Evolutionary conservation across 208 protist genomes (phyloP).

Genomic region (Acanthamoeba divionensis): DNA sequence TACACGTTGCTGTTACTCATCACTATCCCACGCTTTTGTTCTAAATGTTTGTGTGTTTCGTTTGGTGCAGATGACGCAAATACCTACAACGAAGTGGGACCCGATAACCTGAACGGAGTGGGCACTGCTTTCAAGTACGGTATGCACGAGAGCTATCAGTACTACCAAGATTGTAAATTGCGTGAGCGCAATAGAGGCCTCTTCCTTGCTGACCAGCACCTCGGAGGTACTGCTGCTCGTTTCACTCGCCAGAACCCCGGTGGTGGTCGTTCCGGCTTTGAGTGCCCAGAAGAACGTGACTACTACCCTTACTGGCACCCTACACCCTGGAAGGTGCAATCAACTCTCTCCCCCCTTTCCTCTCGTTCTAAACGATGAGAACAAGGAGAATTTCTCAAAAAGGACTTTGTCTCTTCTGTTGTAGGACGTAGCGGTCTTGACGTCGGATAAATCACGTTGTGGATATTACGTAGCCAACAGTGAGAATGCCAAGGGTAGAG

Average conservation of each 20-base stretch:
- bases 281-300: conserved; percentile 87
- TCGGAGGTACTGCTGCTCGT: conserved; percentile 39
- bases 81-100: conserved; percentile 49
- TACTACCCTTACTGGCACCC: conserved; percentile 89
- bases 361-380: no score
- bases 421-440: conserved; percentile 84
- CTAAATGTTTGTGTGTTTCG: no score
- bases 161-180: conserved; percentile 76
- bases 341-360: no score
- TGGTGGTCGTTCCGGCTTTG: conserved; percentile 74
- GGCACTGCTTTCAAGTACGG: conserved; percentile 63
- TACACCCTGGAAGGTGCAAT: conserved; percentile 83
- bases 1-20: no score
- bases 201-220: conserved; percentile 80
- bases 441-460: conserved; percentile 68
- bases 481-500: conserved; percentile 72
- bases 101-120: not conserved
- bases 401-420: no score
- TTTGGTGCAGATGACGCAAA: conserved; percentile 11
- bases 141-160: conserved; percentile 73
- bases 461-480: conserved; percentile 72
- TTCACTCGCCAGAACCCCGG: conserved; percentile 79
- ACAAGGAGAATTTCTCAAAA: no score
- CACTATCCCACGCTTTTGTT: no score
- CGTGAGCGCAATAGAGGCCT: conserved; percentile 81